A percentile compares a stretch with the other conserved stretches of the same genome.
These are phyloP conservation scores for Fraxinus quadrangulata DNA, from an alignment of 257 asterid genomes.

Conservation along the genomic window DNA sequence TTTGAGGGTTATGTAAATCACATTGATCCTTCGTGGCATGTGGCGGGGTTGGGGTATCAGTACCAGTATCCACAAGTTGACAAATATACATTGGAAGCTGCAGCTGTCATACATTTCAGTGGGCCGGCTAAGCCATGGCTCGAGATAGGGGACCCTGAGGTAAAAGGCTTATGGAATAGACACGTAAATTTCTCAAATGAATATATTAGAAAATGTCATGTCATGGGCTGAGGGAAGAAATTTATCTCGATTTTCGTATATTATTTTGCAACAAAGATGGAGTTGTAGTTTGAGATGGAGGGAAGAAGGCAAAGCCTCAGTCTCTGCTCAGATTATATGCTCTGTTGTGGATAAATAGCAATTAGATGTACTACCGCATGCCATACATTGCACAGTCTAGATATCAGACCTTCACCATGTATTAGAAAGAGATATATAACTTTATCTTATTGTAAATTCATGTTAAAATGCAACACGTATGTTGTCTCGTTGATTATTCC, in stretches of 20 bases:
- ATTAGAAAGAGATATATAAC: not conserved
- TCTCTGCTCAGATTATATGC: conserved; percentile 51
- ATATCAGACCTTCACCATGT: not conserved
- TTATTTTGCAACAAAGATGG: conserved; percentile 31
- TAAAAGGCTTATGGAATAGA: conserved; percentile 61
- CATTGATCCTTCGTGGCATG: conserved; percentile 69
- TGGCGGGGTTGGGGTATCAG: conserved; percentile 74
- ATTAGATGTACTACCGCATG: not conserved
- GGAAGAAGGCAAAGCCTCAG: conserved; percentile 92
- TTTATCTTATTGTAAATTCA: not conserved
- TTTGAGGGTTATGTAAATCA: conserved; percentile 61
- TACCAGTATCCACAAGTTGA: conserved; percentile 26
- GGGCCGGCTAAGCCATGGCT: conserved; percentile 98
- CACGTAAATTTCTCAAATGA: conserved; percentile 68
- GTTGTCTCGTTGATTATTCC: not conserved
- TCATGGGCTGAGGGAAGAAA: conserved; percentile 37
- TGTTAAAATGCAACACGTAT: not conserved
- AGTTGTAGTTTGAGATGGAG: conserved; percentile 56
- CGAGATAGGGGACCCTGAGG: conserved; percentile 56
- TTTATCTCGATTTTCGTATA: conserved; percentile 23
- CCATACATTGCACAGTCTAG: not conserved
- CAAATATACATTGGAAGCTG: conserved; percentile 38
- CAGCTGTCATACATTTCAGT: conserved; percentile 76
- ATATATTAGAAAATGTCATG: conserved; percentile 57
- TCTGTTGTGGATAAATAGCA: conserved; percentile 30